Conservation (phyloP, 1,284 basidiomycete species). For the Irpex rosettiformis region DNA sequence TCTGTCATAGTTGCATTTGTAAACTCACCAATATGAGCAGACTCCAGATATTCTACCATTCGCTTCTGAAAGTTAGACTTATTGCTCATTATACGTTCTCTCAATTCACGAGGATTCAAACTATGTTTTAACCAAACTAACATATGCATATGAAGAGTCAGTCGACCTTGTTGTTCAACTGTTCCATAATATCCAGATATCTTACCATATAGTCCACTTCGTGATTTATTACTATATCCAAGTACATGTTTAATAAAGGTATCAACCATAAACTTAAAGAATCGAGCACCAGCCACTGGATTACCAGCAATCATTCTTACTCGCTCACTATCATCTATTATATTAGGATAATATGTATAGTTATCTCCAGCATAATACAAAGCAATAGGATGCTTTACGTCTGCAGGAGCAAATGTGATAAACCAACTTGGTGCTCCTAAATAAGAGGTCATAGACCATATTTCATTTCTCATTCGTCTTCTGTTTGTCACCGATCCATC, state of each 20-base stretch:
- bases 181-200: slow-evolving; percentile 31
- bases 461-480: not conserved
- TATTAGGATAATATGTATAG: not conserved
- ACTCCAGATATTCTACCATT: slow-evolving; percentile 16
- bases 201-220: slow-evolving; percentile 27
- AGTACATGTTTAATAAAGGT: slow-evolving; percentile 30
- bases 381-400: not conserved
- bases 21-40: slow-evolving; percentile 3
- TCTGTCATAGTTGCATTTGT: not conserved
- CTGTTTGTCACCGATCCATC: not conserved
- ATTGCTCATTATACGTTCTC: slow-evolving; percentile 21
- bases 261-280: slow-evolving; percentile 13
- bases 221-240: slow-evolving; percentile 16
- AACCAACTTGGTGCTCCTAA: slow-evolving; percentile 1
- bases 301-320: slow-evolving; percentile 25
- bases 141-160: slow-evolving; percentile 27
- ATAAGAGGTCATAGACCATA: not conserved
- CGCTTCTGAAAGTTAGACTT: slow-evolving; percentile 20
- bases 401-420: slow-evolving; percentile 1
- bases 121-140: slow-evolving; percentile 22
- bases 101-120: slow-evolving; percentile 18
- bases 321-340: slow-evolving; percentile 2
- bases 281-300: slow-evolving; percentile 24
- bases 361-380: not conserved
- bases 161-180: slow-evolving; percentile 33